Evolutionary conservation across 2,329 filamentous ascomycete species (phyloP).

Genomic region (Fusarium phyllophilum): DNA sequence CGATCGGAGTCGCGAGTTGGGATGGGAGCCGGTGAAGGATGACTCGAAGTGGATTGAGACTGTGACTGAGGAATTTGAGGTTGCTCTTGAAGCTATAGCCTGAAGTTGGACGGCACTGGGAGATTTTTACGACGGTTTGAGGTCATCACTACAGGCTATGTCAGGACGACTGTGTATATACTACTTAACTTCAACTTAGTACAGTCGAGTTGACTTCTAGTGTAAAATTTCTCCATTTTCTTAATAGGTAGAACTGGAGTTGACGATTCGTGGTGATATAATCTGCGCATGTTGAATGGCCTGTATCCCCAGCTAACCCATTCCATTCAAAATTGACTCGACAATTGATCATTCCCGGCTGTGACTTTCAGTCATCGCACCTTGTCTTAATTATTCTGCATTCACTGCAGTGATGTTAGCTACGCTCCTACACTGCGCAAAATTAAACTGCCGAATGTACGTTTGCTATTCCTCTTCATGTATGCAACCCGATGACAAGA

Average conservation of each 20-base stretch:
- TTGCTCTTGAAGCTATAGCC: background rate
- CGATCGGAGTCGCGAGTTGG: background rate
- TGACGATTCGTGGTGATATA: background rate
- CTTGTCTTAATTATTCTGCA: no score
- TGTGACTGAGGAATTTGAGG: background rate
- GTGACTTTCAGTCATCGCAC: no score
- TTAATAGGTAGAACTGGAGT: background rate
- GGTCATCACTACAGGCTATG: background rate
- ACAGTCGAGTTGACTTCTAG: background rate
- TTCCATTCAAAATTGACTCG: background rate
- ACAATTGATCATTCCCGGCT: no score
- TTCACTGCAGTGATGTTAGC: no score
- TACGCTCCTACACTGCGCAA: no score
- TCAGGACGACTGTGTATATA: no score
- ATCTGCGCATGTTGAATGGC: background rate
- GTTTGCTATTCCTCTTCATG: no score
- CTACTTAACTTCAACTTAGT: background rate
- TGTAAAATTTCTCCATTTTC: background rate
- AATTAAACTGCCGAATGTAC: no score
- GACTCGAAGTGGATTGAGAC: conserved; percentile 1
- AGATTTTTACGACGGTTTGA: background rate
- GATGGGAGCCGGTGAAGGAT: conserved; percentile 2
- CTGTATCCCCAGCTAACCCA: background rate
- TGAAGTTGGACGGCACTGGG: background rate
- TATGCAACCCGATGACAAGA: background rate